phyloP scores from a whole-genome alignment of 179 eudicot species.

The Pouteria campechiana region DNA sequence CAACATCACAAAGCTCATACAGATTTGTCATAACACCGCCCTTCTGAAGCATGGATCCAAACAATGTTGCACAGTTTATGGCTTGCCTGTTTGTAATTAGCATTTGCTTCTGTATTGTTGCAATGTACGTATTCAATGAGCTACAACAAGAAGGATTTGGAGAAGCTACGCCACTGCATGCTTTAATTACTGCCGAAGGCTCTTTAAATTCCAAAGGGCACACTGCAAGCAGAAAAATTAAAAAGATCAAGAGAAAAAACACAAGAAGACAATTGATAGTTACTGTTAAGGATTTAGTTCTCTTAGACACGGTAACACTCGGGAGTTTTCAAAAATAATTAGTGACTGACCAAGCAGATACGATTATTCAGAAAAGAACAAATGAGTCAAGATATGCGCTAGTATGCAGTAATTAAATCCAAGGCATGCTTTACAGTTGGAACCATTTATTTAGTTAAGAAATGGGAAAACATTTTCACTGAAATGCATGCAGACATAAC shows the following conservation, averaged over 20 bases:
- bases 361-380: too few species aligned
- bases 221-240: slow-evolving; percentile 28
- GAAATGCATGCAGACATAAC: too few species aligned
- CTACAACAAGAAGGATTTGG: slow-evolving; percentile 90
- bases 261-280: neutral
- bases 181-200: slow-evolving; percentile 66
- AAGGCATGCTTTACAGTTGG: too few species aligned
- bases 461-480: too few species aligned
- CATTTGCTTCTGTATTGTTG: slow-evolving; percentile 75
- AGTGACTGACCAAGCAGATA: too few species aligned
- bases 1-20: slow-evolving; percentile 94
- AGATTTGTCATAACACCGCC: slow-evolving; percentile 84
- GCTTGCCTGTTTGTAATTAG: slow-evolving; percentile 89
- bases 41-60: slow-evolving; percentile 70
- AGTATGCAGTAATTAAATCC: too few species aligned
- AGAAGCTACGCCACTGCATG: slow-evolving; percentile 73
- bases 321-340: too few species aligned
- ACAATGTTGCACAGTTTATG: slow-evolving; percentile 67
- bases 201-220: slow-evolving; percentile 73
- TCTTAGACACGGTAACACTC: too few species aligned
- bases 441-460: too few species aligned
- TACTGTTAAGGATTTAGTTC: too few species aligned
- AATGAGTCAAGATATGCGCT: too few species aligned
- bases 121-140: slow-evolving; percentile 67
- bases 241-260: neutral